Evolutionary conservation across 2,329 filamentous ascomycete genomes (phyloP), one percentile per base, ranked within the genome.

Genomic region (Trichoderma sp.): DNA sequence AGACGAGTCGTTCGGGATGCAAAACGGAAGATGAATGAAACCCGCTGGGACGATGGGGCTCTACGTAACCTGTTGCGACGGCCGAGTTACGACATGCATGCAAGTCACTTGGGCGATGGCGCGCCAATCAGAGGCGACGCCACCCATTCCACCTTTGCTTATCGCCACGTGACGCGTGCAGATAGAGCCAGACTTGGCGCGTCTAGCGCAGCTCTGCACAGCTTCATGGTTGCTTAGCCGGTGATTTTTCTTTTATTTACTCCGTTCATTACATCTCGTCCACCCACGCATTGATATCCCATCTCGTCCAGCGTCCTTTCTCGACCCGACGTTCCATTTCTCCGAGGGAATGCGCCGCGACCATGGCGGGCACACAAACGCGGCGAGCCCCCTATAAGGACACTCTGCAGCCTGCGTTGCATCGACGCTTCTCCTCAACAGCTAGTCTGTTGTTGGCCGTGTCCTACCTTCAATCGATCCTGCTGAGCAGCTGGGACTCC

Each of bases 341-440:
- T 9, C 47, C 58, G 64, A 73, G 82, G 83, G 78, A 80, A 86
- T 85, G 83, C 79, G 78, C 81, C 80, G 81, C 80, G 77, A 83
- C 79, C 64, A 89, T 89, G 86, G 84, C 86, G 77, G 80, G 80
- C 78, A 81, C 82, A 78, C 84, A 82, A 79, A 86, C 84, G 83
- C 89, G 85, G 86, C 88, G 80, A 78, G 83, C 85, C 77, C 85
- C 87, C 63, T 97, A 97, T 83, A 92, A 94, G 85, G 93, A 97
- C 84, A 97, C 97, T 81, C 84, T 98, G 76, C 97, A 95, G 73
- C 95, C 95, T 64, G 91, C 92, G 67, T 85, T 98, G 74, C 95
- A 98, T 81, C 88, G 93, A 77, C 90, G 94, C 77, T 98, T 98
- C 82, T 91, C 92, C 63, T 91, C 90, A 74, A 94, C 93, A 13